Percentiles rank a stretch among this genome's conserved stretches.
Evolutionary conservation across 495 filamentous ascomycete species (phyloP).

Genomic region (Margaritispora aquatica): DNA sequence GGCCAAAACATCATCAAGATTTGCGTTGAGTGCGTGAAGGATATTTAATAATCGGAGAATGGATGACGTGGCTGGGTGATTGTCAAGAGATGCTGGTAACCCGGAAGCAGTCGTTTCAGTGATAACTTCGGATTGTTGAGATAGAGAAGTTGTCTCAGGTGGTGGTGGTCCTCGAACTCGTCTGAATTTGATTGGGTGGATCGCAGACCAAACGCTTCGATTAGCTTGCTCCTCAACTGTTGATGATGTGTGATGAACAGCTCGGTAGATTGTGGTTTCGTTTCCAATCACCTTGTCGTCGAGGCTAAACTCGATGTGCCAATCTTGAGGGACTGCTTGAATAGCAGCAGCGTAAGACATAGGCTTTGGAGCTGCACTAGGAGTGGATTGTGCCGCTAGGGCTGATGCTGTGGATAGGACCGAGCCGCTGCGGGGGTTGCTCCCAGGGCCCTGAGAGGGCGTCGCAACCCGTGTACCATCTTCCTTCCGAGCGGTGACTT

Average conservation of each 20-base stretch:
- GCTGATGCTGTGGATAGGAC: conserved; percentile 26
- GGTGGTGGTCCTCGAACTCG: conserved; percentile 85
- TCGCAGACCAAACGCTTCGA: conserved; percentile 79
- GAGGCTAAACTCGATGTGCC: conserved; percentile 96
- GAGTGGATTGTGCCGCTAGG: conserved; percentile 40
- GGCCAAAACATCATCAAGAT: conserved; percentile 93
- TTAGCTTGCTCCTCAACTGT: conserved; percentile 58
- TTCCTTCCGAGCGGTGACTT: conserved; percentile 93
- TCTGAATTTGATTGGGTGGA: conserved; percentile 89
- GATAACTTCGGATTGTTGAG: conserved; percentile 40
- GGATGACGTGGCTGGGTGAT: conserved; percentile 73
- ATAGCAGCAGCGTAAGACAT: conserved; percentile 81
- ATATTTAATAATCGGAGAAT: conserved; percentile 88
- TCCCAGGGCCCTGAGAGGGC: conserved; percentile 58
- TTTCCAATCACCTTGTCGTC: conserved; percentile 76
- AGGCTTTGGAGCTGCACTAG: conserved; percentile 41
- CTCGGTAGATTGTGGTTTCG: conserved; percentile 94
- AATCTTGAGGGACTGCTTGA: conserved; percentile 76
- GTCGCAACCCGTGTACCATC: conserved; percentile 89
- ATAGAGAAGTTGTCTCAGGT: conserved; percentile 63
- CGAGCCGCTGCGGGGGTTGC: conserved; percentile 30
- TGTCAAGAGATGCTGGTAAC: conserved; percentile 78
- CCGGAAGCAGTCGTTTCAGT: conserved; percentile 42
- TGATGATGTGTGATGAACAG: conserved; percentile 69
- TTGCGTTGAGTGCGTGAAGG: conserved; percentile 88